phyloP scores from a whole-genome alignment of 2,329 filamentous ascomycete genomes.

The Cryphonectria radicalis region DNA sequence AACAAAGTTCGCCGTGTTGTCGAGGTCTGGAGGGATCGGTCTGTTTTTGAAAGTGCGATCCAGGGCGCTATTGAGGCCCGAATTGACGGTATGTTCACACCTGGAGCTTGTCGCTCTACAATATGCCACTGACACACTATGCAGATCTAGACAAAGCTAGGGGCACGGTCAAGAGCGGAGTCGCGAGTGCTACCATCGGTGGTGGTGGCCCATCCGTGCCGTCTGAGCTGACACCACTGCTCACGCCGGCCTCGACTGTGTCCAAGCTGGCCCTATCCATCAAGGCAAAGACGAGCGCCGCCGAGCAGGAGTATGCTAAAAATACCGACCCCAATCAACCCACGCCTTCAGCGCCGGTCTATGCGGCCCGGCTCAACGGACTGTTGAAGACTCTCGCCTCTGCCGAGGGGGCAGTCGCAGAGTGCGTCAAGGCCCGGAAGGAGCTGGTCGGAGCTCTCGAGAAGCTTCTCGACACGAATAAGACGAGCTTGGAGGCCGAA shows the following conservation, averaged over 20 bases:
- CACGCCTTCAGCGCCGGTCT: constrained; percentile 82
- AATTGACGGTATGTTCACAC: constrained; percentile 67
- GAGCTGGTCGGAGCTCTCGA: constrained; percentile 80
- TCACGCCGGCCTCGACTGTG: constrained; percentile 73
- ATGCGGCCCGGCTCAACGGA: constrained; percentile 85
- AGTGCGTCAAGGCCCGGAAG: constrained; percentile 84
- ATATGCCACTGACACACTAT: neutral
- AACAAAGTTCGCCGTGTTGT: constrained; percentile 85
- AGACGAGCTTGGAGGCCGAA: constrained; percentile 70
- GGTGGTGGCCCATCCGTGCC: constrained; percentile 64
- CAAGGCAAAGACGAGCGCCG: constrained; percentile 69
- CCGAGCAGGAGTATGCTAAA: constrained; percentile 83
- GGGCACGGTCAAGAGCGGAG: constrained; percentile 54
- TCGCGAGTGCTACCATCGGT: constrained; percentile 71
- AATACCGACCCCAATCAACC: constrained; percentile 72
- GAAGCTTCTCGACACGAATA: constrained; percentile 77
- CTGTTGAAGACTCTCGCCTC: constrained; percentile 87
- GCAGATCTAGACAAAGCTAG: constrained; percentile 67
- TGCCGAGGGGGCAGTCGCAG: constrained; percentile 86
- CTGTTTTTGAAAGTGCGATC: constrained; percentile 81
- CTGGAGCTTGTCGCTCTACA: neutral
- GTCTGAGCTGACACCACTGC: constrained; percentile 75
- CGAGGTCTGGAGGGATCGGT: constrained; percentile 89
- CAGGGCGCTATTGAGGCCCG: constrained; percentile 80
- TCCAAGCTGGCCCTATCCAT: constrained; percentile 73